These are phyloP conservation scores for Tilletia caries DNA, from an alignment of 1,284 basidiomycete genomes.

Conservation along the genomic window DNA sequence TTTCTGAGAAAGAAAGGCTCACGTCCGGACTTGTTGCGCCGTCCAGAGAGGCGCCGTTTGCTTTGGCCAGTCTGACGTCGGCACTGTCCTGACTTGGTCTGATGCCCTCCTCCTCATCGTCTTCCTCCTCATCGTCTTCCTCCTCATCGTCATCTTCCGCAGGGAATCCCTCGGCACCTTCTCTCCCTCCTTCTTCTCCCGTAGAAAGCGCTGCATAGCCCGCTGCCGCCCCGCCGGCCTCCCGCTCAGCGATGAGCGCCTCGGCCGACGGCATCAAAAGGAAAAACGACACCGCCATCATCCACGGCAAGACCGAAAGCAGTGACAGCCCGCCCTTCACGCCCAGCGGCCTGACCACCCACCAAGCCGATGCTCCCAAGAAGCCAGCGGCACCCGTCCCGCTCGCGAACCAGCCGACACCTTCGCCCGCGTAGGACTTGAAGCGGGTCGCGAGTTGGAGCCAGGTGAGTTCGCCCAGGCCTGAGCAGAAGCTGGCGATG, in stretches of 20 bases:
- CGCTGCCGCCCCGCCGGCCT: background rate
- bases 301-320: conserved; percentile 36
- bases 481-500: conserved; percentile 84
- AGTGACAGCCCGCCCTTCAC: conserved; percentile 74
- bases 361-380: conserved; percentile 89
- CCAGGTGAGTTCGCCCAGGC: conserved; percentile 91
- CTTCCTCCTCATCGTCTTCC: background rate
- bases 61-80: background rate
- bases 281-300: conserved; percentile 41
- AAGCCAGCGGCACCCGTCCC: conserved; percentile 93
- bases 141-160: background rate
- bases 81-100: background rate
- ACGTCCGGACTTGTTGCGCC: background rate
- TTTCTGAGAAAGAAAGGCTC: conserved; percentile 37
- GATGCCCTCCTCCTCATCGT: background rate
- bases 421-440: conserved; percentile 26
- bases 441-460: conserved; percentile 81
- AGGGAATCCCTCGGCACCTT: background rate
- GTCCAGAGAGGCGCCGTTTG: background rate
- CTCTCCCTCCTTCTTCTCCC: conserved; percentile 11
- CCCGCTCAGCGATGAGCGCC: conserved; percentile 16
- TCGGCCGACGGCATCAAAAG: conserved; percentile 29
- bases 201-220: conserved; percentile 18
- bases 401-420: conserved; percentile 55
- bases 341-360: conserved; percentile 81